These are phyloP conservation scores for Aspergillus japonicus DNA, from an alignment of 2,329 filamentous ascomycete species.

Conservation along the genomic window DNA sequence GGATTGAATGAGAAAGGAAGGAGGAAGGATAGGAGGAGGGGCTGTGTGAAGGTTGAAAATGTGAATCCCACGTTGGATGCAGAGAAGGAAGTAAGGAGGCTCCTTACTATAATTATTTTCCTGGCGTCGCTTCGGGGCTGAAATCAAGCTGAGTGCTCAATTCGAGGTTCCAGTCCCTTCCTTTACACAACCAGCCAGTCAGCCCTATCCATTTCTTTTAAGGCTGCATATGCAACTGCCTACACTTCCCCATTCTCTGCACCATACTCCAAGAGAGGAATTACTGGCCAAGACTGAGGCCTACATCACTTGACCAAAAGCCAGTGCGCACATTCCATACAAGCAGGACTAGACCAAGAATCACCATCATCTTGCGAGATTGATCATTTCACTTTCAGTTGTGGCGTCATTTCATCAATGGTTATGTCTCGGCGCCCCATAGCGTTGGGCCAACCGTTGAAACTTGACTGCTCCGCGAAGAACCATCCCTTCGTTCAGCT, in stretches of 20 bases:
- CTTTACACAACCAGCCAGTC: background rate
- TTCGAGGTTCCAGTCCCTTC: background rate
- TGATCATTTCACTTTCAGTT: background rate
- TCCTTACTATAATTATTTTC: background rate
- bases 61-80: background rate
- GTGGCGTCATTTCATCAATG: constrained; percentile 31
- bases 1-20: background rate
- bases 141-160: background rate
- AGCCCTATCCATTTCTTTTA: background rate
- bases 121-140: too few species aligned
- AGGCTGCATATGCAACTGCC: background rate
- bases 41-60: background rate
- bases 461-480: constrained; percentile 48
- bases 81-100: background rate
- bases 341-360: background rate
- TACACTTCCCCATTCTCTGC: background rate
- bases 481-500: constrained; percentile 51
- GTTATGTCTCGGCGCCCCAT: constrained; percentile 46
- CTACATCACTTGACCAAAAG: background rate
- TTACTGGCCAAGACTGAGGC: background rate
- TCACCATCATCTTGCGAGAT: background rate
- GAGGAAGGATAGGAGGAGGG: background rate
- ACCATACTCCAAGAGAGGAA: background rate
- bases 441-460: constrained; percentile 47
- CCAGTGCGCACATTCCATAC: background rate